Evolutionary conservation across 202 grass and related monocot species (phyloP).

Genomic region (Carex sylvatica): DNA sequence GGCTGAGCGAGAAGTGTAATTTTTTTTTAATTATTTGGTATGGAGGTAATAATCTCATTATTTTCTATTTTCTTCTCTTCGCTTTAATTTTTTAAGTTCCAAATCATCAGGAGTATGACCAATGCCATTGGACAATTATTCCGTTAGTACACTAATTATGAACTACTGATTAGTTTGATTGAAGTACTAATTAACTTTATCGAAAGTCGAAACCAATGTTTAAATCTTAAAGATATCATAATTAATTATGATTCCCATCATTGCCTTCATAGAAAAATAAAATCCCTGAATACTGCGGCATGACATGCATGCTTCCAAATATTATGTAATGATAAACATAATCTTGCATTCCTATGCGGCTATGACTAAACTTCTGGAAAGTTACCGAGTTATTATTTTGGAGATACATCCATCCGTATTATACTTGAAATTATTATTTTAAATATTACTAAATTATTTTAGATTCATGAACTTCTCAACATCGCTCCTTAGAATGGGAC

Average conservation of each 20-base stretch:
- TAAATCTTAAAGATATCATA: not conserved
- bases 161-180: constrained; percentile 10
- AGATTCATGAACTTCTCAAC: too few species aligned
- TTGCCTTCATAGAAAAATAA: not conserved
- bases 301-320: not conserved
- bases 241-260: not conserved
- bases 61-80: too few species aligned
- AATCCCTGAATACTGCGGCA: not conserved
- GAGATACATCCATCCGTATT: not conserved
- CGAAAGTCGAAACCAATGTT: not conserved
- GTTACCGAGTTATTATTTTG: not conserved
- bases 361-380: not conserved
- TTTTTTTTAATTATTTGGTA: too few species aligned
- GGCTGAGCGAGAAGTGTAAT: too few species aligned
- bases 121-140: not conserved
- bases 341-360: too few species aligned
- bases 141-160: not conserved
- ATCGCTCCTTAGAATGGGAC: too few species aligned
- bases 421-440: too few species aligned
- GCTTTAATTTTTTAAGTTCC: too few species aligned
- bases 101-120: too few species aligned
- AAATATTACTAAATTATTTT: too few species aligned
- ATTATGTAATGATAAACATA: not conserved
- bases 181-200: not conserved
- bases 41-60: too few species aligned